Evolutionary conservation across 371 early-diverging fungal genomes (phyloP).

Genomic region (Mucor ambiguus): DNA sequence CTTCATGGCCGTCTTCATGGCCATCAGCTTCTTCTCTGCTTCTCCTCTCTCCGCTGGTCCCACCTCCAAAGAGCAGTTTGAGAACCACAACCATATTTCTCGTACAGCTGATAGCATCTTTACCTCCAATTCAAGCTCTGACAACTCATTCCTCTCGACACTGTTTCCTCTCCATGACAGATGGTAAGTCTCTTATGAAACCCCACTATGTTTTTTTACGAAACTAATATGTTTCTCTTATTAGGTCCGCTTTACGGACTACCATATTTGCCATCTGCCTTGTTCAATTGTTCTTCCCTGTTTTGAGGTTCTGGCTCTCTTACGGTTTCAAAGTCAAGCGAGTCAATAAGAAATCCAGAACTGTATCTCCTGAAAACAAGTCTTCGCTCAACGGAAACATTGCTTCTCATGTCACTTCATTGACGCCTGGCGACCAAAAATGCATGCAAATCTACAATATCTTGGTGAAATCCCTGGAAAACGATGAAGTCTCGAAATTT

Average conservation of each 20-base stretch:
- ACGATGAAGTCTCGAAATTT: conserved; percentile 7
- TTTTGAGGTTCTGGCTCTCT: conserved; percentile 25
- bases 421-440: conserved; percentile 49
- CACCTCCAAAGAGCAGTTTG: conserved; percentile 36
- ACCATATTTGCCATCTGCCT: conserved; percentile 37
- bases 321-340: conserved; percentile 26
- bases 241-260: conserved; percentile 35
- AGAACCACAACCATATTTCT: conserved; percentile 46
- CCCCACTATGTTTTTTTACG: background rate
- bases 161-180: conserved; percentile 28
- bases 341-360: conserved; percentile 16
- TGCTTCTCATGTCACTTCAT: conserved; percentile 13
- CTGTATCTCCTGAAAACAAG: conserved; percentile 3
- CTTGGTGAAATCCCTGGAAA: conserved; percentile 29
- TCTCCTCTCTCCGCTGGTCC: conserved; percentile 48
- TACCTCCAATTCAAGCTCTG: background rate
- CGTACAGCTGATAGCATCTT: conserved; percentile 29
- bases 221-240: background rate
- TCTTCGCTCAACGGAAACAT: conserved; percentile 21
- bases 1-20: conserved; percentile 54
- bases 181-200: conserved; percentile 31
- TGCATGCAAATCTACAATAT: conserved; percentile 44
- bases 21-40: conserved; percentile 46
- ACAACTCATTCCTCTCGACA: conserved; percentile 10
- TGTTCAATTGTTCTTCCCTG: conserved; percentile 38